Percentiles rank a stretch among this genome's conserved stretches.
Evolutionary conservation across 1,284 basidiomycete genomes (phyloP).

Genomic region (Rhizoctonia solani): DNA sequence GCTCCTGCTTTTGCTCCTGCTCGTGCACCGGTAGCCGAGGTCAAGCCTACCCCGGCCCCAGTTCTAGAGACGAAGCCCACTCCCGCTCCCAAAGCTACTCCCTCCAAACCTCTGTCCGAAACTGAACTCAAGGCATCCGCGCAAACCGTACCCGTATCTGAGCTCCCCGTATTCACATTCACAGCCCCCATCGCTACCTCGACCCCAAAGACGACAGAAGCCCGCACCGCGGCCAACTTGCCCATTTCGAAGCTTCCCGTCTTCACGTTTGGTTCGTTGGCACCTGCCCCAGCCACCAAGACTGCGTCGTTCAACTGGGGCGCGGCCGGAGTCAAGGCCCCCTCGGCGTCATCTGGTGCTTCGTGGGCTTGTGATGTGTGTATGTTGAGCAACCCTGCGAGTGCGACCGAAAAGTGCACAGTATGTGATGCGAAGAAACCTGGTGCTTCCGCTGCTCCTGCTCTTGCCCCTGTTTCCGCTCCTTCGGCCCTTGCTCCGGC

Average conservation of each 20-base stretch:
- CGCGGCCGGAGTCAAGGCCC: slow-evolving; percentile 21
- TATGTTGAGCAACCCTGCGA: slow-evolving; percentile 34
- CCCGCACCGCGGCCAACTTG: neutral
- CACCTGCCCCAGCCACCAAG: slow-evolving; percentile 5
- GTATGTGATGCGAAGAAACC: slow-evolving; percentile 37
- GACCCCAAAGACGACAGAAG: neutral
- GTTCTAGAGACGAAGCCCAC: neutral
- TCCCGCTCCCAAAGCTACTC: too few species aligned
- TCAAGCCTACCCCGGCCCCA: neutral
- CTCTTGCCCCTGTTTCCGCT: too few species aligned
- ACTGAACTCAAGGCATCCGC: neutral
- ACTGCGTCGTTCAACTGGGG: slow-evolving; percentile 6
- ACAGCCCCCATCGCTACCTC: neutral
- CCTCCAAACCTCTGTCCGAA: neutral
- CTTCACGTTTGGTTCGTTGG: slow-evolving; percentile 3
- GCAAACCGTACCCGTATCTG: slow-evolving; percentile 5
- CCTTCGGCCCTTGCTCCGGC: neutral
- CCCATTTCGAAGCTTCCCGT: slow-evolving; percentile 11
- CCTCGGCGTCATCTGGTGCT: neutral
- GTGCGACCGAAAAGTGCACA: slow-evolving; percentile 35
- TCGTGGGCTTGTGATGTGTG: slow-evolving; percentile 37
- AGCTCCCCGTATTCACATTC: slow-evolving; percentile 5
- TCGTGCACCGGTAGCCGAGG: neutral
- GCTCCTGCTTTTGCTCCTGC: neutral
- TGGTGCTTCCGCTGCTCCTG: too few species aligned